Conservation (phyloP, 2,329 filamentous ascomycete genomes). For the Daldinia sp. region DNA sequence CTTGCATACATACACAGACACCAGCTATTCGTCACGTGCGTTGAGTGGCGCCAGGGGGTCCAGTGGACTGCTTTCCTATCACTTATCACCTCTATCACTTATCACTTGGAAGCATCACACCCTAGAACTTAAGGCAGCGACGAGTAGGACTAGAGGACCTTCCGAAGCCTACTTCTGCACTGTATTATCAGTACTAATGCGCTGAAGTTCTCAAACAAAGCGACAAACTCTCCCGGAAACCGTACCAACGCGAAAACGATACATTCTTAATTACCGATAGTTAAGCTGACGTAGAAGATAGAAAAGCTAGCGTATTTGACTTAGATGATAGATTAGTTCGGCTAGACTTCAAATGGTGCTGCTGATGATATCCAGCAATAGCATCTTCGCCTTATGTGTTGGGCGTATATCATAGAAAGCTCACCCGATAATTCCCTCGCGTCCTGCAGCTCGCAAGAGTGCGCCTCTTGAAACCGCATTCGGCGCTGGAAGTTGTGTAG, state of each 20-base stretch:
- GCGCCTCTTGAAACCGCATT: background rate
- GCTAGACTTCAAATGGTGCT: background rate
- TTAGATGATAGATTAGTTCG: background rate
- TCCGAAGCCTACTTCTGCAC: background rate
- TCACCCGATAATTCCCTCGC: background rate
- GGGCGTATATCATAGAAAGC: no score
- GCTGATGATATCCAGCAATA: background rate
- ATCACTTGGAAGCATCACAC: background rate
- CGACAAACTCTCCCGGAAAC: background rate
- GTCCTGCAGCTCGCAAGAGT: background rate
- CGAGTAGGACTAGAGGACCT: background rate
- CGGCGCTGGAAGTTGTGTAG: background rate
- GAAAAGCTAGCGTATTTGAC: background rate
- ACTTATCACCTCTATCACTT: slow-evolving; percentile 10
- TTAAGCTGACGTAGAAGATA: background rate
- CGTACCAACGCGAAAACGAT: no score
- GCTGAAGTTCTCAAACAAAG: background rate
- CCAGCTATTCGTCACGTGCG: slow-evolving; percentile 11
- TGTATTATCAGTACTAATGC: background rate
- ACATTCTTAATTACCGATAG: no score
- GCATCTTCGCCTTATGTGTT: no score
- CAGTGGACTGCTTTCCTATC: background rate
- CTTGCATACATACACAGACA: slow-evolving; percentile 6
- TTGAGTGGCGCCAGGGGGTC: background rate
- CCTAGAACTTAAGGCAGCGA: background rate